A percentile compares a stretch with the other conserved stretches of the same genome.
Evolutionary conservation across 2,329 filamentous ascomycete genomes (phyloP).

Genomic region (Botrytis tulipae): DNA sequence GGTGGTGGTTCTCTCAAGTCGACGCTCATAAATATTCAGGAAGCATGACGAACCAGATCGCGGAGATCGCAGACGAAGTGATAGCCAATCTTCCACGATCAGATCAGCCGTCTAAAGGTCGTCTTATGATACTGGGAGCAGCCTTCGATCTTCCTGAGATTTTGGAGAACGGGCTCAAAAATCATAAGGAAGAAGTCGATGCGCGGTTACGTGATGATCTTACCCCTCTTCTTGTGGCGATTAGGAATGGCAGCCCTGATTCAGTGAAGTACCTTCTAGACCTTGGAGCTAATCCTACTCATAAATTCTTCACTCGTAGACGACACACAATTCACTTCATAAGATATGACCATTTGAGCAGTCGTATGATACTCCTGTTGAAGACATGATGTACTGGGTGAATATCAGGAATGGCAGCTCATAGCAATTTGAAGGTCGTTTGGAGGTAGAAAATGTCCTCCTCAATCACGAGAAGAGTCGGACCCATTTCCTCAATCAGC

Average conservation of each 20-base stretch:
- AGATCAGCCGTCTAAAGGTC: not conserved
- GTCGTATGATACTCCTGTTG: rapidly evolving
- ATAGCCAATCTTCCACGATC: too few relatives aligned
- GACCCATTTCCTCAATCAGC: not conserved
- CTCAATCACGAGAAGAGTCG: not conserved
- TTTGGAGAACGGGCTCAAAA: not conserved
- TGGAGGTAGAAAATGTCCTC: not conserved
- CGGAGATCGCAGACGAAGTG: rapidly evolving
- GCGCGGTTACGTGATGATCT: rapidly evolving
- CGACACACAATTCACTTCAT: rapidly evolving
- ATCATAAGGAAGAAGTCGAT: not conserved
- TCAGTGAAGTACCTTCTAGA: not conserved
- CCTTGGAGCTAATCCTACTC: not conserved
- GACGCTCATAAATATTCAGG: not conserved
- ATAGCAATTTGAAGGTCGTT: not conserved
- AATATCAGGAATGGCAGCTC: too few relatives aligned
- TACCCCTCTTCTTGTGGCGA: not conserved
- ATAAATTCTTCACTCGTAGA: not conserved
- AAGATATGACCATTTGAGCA: too few relatives aligned
- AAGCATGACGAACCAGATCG: not conserved
- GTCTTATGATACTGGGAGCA: not conserved
- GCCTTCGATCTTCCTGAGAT: not conserved
- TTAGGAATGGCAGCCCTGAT: not conserved
- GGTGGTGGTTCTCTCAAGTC: not conserved
- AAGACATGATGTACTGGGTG: not conserved